Base-by-base conservation (phyloP, 352 stramenopile genomes). In the Phytophthora aleatoria region DNA sequence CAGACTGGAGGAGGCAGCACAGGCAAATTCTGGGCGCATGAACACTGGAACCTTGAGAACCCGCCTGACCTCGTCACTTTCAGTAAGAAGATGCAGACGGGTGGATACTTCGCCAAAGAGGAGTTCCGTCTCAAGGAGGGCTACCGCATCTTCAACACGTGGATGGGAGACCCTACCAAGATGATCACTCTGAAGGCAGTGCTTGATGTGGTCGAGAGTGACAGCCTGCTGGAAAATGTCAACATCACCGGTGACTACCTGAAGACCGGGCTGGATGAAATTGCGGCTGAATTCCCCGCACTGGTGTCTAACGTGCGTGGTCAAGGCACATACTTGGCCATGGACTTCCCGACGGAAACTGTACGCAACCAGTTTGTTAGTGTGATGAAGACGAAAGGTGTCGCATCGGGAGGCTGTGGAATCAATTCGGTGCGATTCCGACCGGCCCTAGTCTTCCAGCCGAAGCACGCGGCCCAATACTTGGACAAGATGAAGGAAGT, bases 131-230 rank as follows among this genome's bases (percentile, higher is more conserved):
- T 90, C 10, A 63, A 60, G 30, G 84, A 95, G 50, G 77, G 79
- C 5, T 95, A 91, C 61, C 86, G 86, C 42, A 93, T 93, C 41
- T 95, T 95, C 71, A 95, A 95, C 74, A 95, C 86, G 54, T 95
- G 86, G 86, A 95, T 95, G 86, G 86, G 86, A 45, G 86, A 95
- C 60, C 86, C 86, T 16, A 77, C 83, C 33, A 95, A 95, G 69
- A 91, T 93, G 82, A 90, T 95, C 56, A 79, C 81, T 28, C 68
- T 92, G 3, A 77, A 95, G 56, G 83, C 81, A 24, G 88, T 93
- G 51, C 64, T 95, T 8, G 78, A 92, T 5, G 78, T 84, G 7
- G 50, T 95, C 12, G 76, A 86, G 27, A 66, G 64, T 24, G 81
- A 91, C 52, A 54, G 71, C 3, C 60, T 95, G 27, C 69, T 95